Evolutionary conservation across 495 filamentous ascomycete species (phyloP).

Genomic region (Apodospora peruviana): DNA sequence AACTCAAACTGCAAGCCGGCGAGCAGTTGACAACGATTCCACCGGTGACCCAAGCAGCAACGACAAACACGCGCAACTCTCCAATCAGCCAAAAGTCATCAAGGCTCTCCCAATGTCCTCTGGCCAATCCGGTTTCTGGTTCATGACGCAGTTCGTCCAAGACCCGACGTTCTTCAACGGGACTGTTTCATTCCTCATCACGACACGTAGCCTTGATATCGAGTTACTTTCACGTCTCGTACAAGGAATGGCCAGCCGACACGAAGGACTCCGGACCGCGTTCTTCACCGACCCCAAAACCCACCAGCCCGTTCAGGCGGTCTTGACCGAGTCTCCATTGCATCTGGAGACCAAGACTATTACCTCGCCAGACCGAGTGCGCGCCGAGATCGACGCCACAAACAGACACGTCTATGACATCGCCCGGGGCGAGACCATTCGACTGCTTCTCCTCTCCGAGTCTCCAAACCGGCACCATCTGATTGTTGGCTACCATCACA

Average conservation of each 20-base stretch:
- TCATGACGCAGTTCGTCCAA: constrained; percentile 23
- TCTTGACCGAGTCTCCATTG: constrained; percentile 9
- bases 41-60: too few relatives aligned
- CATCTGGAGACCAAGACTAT: constrained; percentile 9
- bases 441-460: constrained; percentile 11
- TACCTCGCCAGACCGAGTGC: constrained; percentile 6
- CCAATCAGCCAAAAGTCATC: too few relatives aligned
- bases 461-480: constrained; percentile 7
- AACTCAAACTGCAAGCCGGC: too few relatives aligned
- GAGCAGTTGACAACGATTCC: too few relatives aligned
- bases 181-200: constrained; percentile 8
- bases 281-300: constrained; percentile 14
- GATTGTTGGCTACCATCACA: constrained; percentile 33
- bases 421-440: constrained; percentile 12
- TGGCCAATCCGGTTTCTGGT: constrained; percentile 40
- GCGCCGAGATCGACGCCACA: constrained; percentile 10
- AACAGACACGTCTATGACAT: constrained; percentile 17
- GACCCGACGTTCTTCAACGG: constrained; percentile 35
- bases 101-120: constrained; percentile 24
- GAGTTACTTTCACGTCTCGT: background rate
- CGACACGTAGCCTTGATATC: constrained; percentile 3
- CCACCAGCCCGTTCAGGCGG: constrained; percentile 5
- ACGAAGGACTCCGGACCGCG: constrained; percentile 13
- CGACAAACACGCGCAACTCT: too few relatives aligned
- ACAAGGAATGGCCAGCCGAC: constrained; percentile 8